phyloP scores from a whole-genome alignment of 148 eudicot species.

The Rhododendron griersonianum region DNA sequence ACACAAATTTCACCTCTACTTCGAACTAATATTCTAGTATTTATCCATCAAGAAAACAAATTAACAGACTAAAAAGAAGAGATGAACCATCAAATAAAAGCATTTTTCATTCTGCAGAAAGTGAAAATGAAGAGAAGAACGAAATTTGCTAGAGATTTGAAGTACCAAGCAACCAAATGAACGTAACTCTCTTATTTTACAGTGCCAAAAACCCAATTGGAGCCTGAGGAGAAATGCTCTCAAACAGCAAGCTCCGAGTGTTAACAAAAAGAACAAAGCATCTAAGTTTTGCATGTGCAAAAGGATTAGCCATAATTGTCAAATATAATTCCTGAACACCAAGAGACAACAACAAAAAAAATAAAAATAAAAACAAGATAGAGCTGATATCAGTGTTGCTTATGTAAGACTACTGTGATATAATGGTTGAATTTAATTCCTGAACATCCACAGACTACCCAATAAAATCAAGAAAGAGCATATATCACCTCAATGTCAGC shows the following conservation, averaged over 20 bases:
- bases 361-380: neutral
- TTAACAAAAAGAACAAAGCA: neutral
- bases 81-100: neutral
- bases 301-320: neutral
- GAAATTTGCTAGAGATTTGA: neutral
- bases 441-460: neutral
- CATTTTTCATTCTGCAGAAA: neutral
- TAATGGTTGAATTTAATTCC: neutral
- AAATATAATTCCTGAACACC: neutral
- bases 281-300: neutral
- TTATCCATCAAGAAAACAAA: neutral
- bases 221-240: neutral
- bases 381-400: slow-evolving; percentile 2
- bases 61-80: neutral
- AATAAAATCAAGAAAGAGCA: neutral
- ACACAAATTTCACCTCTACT: neutral
- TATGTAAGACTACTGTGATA: neutral
- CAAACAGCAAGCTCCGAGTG: neutral
- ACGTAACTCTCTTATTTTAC: neutral
- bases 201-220: neutral
- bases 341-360: neutral
- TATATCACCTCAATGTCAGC: slow-evolving; percentile 77
- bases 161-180: neutral
- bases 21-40: neutral
- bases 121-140: neutral